Evolutionary conservation across 1,139 yeast species (phyloP).

Genomic region (Debaryomycetaceae sp.): DNA sequence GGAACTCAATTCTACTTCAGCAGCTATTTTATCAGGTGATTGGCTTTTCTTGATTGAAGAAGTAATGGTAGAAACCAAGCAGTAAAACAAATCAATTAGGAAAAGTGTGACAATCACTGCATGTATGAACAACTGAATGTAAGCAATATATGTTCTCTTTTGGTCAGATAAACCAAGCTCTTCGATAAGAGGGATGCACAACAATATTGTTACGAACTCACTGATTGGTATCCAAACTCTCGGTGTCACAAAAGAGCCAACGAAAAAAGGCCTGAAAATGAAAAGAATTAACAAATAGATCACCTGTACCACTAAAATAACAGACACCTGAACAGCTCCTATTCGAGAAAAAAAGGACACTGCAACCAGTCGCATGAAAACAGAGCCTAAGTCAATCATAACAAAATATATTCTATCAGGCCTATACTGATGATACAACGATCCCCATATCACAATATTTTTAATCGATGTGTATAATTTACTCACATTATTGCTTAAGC

Average conservation of each 20-base stretch:
- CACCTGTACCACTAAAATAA: slow-evolving; percentile 37
- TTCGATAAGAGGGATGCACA: slow-evolving; percentile 41
- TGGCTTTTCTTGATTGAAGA: slow-evolving; percentile 17
- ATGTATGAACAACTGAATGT: slow-evolving; percentile 40
- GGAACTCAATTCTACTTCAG: background rate
- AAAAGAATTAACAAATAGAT: slow-evolving; percentile 29
- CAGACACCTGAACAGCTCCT: slow-evolving; percentile 44
- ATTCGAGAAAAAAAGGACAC: slow-evolving; percentile 42
- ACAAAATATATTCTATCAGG: slow-evolving; percentile 42
- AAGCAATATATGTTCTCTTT: slow-evolving; percentile 38
- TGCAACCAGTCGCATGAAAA: slow-evolving; percentile 34
- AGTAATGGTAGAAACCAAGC: slow-evolving; percentile 25
- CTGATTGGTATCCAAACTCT: slow-evolving; percentile 37
- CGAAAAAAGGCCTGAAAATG: slow-evolving; percentile 37
- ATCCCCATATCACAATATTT: slow-evolving; percentile 46
- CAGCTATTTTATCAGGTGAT: background rate
- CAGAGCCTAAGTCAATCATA: slow-evolving; percentile 28
- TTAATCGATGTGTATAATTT: slow-evolving; percentile 47
- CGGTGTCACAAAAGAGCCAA: slow-evolving; percentile 36
- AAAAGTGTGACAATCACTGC: slow-evolving; percentile 35
- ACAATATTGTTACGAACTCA: slow-evolving; percentile 32
- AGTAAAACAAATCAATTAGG: slow-evolving; percentile 28
- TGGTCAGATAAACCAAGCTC: slow-evolving; percentile 30
- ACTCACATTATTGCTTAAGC: slow-evolving; percentile 21
- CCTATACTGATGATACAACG: slow-evolving; percentile 40